phyloP scores from a whole-genome alignment of 306 rosid species.

The Cotoneaster glaucophyllus region DNA sequence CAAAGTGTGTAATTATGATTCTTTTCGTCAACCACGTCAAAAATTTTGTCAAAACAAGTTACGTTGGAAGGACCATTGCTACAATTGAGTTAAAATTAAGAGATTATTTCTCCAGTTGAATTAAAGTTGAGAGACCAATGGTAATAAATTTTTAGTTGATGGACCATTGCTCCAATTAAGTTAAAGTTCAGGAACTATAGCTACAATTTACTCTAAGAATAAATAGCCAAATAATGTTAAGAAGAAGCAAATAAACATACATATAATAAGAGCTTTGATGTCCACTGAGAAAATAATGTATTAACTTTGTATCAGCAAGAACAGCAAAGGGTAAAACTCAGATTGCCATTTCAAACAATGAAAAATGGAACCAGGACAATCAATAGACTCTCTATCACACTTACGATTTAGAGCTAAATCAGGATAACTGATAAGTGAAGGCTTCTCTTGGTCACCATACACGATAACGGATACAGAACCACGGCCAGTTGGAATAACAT shows the following conservation, averaged over 20 bases:
- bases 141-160: no score
- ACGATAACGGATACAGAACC: conserved; percentile 82
- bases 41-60: no score
- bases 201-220: no score
- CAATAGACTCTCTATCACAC: conserved; percentile 11
- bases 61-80: no score
- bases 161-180: no score
- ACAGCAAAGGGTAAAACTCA: not conserved
- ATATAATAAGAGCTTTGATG: not conserved
- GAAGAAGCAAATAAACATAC: not conserved
- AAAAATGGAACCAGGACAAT: not conserved
- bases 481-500: conserved; percentile 63
- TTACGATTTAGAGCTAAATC: conserved; percentile 84
- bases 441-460: conserved; percentile 80
- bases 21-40: no score
- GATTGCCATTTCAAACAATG: not conserved
- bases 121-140: no score
- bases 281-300: not conserved
- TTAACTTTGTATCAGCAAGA: not conserved
- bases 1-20: no score
- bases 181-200: no score
- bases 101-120: no score
- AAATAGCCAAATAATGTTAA: not conserved
- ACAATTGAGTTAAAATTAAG: no score
- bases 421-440: conserved; percentile 79